These are phyloP conservation scores for Scheffersomyces coipomensis DNA, from an alignment of 805 yeast genomes.

Conservation along the genomic window DNA sequence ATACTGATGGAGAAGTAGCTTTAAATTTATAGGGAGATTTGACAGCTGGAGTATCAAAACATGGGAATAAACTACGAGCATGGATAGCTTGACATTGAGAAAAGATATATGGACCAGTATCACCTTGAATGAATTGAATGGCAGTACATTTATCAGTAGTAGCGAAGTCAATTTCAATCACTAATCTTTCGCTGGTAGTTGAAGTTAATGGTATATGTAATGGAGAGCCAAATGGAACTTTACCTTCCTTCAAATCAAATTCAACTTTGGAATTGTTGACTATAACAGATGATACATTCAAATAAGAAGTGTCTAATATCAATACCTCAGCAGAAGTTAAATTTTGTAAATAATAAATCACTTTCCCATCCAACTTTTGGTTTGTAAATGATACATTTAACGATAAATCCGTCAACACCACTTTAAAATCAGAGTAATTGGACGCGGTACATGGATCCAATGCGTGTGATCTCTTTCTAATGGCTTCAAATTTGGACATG, in stretches of 20 bases:
- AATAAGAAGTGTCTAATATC: constrained; percentile 26
- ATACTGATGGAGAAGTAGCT: constrained; percentile 23
- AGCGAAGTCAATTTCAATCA: constrained; percentile 15
- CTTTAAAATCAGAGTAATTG: constrained; percentile 23
- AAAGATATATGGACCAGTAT: constrained; percentile 32
- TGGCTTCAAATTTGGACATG: constrained; percentile 3
- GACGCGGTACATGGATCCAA: constrained; percentile 28
- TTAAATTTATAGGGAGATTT: constrained; percentile 24
- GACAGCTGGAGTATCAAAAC: constrained; percentile 36
- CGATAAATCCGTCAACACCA: constrained; percentile 17
- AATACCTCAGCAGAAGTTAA: constrained; percentile 5
- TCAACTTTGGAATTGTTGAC: constrained; percentile 15
- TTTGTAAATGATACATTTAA: constrained; percentile 22
- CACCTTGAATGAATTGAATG: constrained; percentile 32
- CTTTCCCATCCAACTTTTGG: constrained; percentile 20
- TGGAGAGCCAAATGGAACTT: constrained; percentile 24
- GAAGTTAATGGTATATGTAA: constrained; percentile 15
- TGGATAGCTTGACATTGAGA: constrained; percentile 38
- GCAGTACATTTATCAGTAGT: constrained; percentile 34
- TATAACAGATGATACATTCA: constrained; percentile 15
- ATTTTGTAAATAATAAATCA: constrained; percentile 15
- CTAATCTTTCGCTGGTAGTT: constrained; percentile 2
- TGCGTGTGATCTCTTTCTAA: constrained; percentile 9
- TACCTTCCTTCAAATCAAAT: constrained; percentile 10
- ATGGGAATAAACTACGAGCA: constrained; percentile 34